Evolutionary conservation across 139 green algal species (phyloP).

Genomic region (Edaphochlamys debaryana): DNA sequence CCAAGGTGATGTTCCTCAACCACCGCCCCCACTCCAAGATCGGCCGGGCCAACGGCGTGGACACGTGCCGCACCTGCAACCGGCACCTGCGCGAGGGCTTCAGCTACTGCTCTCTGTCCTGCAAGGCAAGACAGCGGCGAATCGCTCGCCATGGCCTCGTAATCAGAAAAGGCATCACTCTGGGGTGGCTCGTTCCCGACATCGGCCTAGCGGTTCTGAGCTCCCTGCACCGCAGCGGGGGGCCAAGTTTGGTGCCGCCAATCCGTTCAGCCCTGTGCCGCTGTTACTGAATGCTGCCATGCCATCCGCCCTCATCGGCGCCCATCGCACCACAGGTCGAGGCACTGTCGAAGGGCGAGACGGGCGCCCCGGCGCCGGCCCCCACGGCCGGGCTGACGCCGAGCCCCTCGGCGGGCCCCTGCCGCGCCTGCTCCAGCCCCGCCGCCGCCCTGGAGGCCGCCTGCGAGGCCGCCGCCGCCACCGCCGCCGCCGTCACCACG

Average conservation of each 20-base stretch:
- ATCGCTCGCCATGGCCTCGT: too few relatives aligned
- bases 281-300: too few relatives aligned
- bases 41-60: constrained; percentile 11
- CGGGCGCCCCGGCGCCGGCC: too few relatives aligned
- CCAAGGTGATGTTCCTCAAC: constrained; percentile 73
- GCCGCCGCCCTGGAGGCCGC: neutral
- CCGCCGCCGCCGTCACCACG: neutral
- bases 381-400: too few relatives aligned
- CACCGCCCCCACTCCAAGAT: constrained; percentile 57
- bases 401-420: too few relatives aligned
- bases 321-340: too few relatives aligned
- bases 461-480: neutral
- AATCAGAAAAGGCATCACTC: neutral
- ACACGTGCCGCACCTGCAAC: constrained; percentile 54
- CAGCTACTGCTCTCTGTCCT: constrained; percentile 59
- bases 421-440: neutral
- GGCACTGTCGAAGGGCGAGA: constrained; percentile 8
- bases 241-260: too few relatives aligned
- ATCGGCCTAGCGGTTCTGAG: neutral
- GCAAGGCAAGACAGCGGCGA: too few relatives aligned
- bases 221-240: too few relatives aligned
- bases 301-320: too few relatives aligned
- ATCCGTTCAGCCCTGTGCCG: too few relatives aligned
- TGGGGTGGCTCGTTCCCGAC: neutral
- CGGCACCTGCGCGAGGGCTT: constrained; percentile 57